Evolutionary conservation across 2,329 filamentous ascomycete genomes (phyloP).

Genomic region (Botrytis tulipae): DNA sequence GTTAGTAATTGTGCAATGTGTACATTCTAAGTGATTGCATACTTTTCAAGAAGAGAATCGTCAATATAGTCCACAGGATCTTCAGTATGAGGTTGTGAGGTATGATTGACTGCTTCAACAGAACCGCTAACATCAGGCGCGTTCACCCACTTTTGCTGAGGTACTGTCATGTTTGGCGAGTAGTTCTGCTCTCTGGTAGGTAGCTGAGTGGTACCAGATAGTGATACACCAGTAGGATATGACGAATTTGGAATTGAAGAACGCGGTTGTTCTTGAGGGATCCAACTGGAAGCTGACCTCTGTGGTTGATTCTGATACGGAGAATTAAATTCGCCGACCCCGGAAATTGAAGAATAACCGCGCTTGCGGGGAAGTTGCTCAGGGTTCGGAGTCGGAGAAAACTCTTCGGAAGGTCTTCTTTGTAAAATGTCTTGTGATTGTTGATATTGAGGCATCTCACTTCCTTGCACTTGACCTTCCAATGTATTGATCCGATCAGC

Average conservation of each 20-base stretch:
- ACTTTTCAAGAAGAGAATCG: constrained; percentile 42
- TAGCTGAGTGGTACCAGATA: constrained; percentile 23
- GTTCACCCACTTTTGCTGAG: constrained; percentile 37
- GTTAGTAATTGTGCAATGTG: constrained; percentile 24
- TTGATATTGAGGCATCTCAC: constrained; percentile 42
- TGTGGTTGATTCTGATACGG: constrained; percentile 42
- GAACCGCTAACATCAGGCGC: constrained; percentile 34
- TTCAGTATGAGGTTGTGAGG: constrained; percentile 30
- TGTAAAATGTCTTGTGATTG: constrained; percentile 42
- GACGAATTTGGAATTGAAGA: constrained; percentile 24
- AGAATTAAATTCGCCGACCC: constrained; percentile 41
- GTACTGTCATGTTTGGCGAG: constrained; percentile 36
- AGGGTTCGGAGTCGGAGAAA: constrained; percentile 50
- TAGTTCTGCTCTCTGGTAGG: constrained; percentile 35
- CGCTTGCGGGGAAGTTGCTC: constrained; percentile 45
- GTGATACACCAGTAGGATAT: constrained; percentile 21
- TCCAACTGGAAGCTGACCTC: constrained; percentile 30
- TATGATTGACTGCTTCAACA: constrained; percentile 32
- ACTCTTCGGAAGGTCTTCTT: constrained; percentile 49
- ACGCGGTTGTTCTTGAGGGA: constrained; percentile 30
- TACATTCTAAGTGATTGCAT: constrained; percentile 23
- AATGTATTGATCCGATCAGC: constrained; percentile 81
- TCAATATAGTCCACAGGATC: constrained; percentile 47
- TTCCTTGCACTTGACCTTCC: constrained; percentile 67
- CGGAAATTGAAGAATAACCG: constrained; percentile 48